Base-by-base conservation (phyloP, 352 stramenopile species). In the Aphanomyces euteiches region DNA sequence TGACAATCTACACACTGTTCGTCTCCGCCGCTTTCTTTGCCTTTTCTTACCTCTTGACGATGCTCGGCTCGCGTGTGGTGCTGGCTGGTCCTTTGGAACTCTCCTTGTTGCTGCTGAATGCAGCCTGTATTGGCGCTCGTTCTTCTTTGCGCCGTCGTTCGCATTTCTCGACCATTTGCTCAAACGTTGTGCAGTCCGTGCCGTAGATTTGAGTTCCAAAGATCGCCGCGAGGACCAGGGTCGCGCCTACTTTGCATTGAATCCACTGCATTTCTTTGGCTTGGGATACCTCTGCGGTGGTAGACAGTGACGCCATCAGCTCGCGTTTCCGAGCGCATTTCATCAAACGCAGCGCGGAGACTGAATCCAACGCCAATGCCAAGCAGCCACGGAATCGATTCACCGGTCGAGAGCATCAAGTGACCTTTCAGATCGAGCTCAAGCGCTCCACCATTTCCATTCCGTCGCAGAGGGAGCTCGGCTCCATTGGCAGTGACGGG, bases 261-360 rank as follows among this genome's bases (percentile, higher is more conserved):
- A 10, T 10, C 50, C 50, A 19, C 37, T 19, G 37, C n/a, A n/a
- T 28, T 0, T 28, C 28, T 2, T 28, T 28, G 28, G 28, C 28
- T 28, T 45, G 17, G 1, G 43, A 19, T 2, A 61, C 54, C 84
- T n/a, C 83, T 83, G 34, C 84, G 82, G 56, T 90, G 85, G 68
- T 96, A 96, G n/a, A 96, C 85, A 0, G 88, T 92, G 34, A 95
- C 83, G 6, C 87, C 87, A 53, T 96, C 87, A 2, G 88, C 86
- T 47, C 85, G 77, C 41, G 82, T 95, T 72, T 86, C 80, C 4
- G 34, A 79, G 21, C 76, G 84, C 87, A 92, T 93, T 78, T 92
- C 84, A 61, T 95, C 88, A 13, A 95, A 76, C 10, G 78, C 72
- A 48, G 86, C 84, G 48, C 80, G 80, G 19, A 96, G 72, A 73